phyloP scores from a whole-genome alignment of 106 monocot species.

The Gastrodia elata region DNA sequence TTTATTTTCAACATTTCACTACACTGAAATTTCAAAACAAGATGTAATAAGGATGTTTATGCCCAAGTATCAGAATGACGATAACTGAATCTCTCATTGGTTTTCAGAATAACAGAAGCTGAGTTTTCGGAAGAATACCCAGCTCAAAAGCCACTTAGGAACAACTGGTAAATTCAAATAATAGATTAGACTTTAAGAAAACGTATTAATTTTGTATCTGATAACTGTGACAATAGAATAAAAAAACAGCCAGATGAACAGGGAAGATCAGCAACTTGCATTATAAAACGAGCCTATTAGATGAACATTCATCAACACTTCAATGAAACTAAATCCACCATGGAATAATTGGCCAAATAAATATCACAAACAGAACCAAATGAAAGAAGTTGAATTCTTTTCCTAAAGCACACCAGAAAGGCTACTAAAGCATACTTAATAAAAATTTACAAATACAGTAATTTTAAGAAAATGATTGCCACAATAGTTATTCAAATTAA shows the following conservation, averaged over 20 bases:
- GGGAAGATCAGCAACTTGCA: neutral
- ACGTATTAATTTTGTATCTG: neutral
- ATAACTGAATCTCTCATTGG: neutral
- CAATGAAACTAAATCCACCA: neutral
- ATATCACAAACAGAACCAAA: neutral
- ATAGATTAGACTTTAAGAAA: neutral
- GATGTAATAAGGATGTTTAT: neutral
- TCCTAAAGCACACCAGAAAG: neutral
- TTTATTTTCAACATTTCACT: neutral
- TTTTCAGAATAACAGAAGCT: neutral
- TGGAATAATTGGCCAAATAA: neutral
- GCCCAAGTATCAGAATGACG: neutral
- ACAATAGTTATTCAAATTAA: neutral
- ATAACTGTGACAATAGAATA: neutral
- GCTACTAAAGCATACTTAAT: neutral
- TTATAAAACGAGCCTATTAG: neutral
- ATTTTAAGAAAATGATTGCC: neutral
- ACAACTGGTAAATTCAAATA: conserved; percentile 6
- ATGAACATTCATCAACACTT: neutral
- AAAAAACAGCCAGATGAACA: neutral
- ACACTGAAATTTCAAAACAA: conserved; percentile 3
- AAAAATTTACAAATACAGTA: neutral
- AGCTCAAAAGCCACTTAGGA: neutral
- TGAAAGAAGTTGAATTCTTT: neutral
- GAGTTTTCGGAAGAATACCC: neutral